Evolutionary conservation across 768 basidiomycete species (phyloP).

Genomic region (Candolleomyces eurysporus): DNA sequence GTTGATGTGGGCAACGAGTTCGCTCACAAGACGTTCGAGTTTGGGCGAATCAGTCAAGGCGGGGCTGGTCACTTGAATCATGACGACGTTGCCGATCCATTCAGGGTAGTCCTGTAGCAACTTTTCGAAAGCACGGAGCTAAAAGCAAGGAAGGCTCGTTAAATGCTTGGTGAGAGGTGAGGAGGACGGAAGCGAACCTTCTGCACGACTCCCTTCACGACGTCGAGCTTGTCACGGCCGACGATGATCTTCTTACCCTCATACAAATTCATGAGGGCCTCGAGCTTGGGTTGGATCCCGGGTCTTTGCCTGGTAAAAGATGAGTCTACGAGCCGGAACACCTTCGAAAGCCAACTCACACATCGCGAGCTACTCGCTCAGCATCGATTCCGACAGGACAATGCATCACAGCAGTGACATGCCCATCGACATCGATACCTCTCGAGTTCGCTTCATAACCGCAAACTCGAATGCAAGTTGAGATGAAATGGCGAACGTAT

Average conservation of each 20-base stretch:
- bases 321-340: background rate
- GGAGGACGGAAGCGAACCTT: constrained; percentile 52
- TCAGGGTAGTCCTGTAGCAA: constrained; percentile 91
- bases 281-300: constrained; percentile 88
- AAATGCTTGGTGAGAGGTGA: background rate
- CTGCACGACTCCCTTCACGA: constrained; percentile 97
- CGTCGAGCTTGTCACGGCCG: constrained; percentile 94
- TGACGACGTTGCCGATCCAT: constrained; percentile 88
- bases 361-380: constrained; percentile 80
- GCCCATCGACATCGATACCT: constrained; percentile 84
- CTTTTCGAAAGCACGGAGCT: constrained; percentile 95
- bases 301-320: constrained; percentile 51
- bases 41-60: constrained; percentile 90
- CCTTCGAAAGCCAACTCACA: constrained; percentile 39
- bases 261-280: constrained; percentile 79
- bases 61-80: constrained; percentile 93
- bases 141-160: background rate
- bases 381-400: constrained; percentile 97
- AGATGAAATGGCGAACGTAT: constrained; percentile 92
- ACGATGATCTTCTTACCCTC: constrained; percentile 98
- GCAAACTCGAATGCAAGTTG: constrained; percentile 93
- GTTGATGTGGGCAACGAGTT: constrained; percentile 93
- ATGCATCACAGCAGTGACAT: constrained; percentile 77
- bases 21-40: constrained; percentile 89
- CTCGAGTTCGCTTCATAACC: constrained; percentile 81